Evolutionary conservation across 345 rosid genomes (phyloP), one percentile per base, ranked within the genome.

Genomic region (Hirschfeldia incana): DNA sequence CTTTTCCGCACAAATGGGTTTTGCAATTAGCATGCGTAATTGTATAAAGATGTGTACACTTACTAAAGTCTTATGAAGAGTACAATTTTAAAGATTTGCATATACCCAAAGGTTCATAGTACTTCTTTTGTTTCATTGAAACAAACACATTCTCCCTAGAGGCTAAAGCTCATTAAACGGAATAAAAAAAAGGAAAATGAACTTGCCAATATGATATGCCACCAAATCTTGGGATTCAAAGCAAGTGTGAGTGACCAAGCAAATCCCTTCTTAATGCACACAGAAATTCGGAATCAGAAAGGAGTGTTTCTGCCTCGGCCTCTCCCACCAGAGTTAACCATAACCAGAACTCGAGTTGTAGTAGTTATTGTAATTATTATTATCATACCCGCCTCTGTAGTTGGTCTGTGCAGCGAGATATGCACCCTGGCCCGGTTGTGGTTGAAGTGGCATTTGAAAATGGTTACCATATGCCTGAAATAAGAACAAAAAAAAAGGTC

Each of bases 341-440:
- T 74, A 69, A 55, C 83, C 79, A 15, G 51, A 44, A 69, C 55
- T 80, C 36, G 74, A 10, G 21, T 21, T 21, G 42, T 69, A 2
- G 60, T 16, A 15, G 60, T 53, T 53, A 84, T 89, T 97, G 74
- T 70, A 32, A 36, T 69, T 61, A 36, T 70, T 34, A 15, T 58
- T 33, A 4, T 73, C 3, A 32, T 79, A 21, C 21, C 21, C 21
- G n/a, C 70, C 82, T 73, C 78, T 51, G 78, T 74, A 74, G 26
- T 74, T 80, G 72, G 61, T 4, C 70, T 80, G 83, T 29, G 79
- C 83, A 64, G 83, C 83, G 51, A 80, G 83, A 80, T 80, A 80
- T 13, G 79, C 83, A 64, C 83, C 83, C 8, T 80, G 79, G 15
- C 79, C 83, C 3, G 79, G 83, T 75, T 74, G 83, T 69, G 46